A percentile compares a stretch with the other conserved stretches of the same genome.
Conservation (phyloP, 129 eudicot genomes). For the Arctium lappa region DNA sequence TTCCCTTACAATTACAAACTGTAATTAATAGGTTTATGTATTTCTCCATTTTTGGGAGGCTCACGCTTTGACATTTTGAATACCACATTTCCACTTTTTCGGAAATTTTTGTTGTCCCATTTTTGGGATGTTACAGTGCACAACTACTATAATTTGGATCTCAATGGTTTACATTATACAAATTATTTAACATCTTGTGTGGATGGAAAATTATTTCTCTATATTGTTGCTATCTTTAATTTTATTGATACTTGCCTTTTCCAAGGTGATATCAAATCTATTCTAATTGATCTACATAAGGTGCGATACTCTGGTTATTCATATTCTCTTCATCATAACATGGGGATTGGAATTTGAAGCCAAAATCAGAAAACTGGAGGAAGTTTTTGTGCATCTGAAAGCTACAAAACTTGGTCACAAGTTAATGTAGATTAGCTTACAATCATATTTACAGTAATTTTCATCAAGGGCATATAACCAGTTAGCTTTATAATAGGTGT, state of each 20-base stretch:
- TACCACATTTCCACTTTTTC: no score
- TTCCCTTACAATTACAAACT: no score
- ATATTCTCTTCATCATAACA: not conserved
- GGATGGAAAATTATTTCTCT: not conserved
- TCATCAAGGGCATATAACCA: not conserved
- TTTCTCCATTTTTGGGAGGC: no score
- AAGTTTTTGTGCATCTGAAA: slow-evolving; percentile 13
- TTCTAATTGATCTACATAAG: not conserved
- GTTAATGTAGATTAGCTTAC: not conserved
- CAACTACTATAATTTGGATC: not conserved
- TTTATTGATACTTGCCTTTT: not conserved
- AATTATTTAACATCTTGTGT: not conserved
- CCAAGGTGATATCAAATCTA: slow-evolving; percentile 66
- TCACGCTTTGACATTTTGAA: no score
- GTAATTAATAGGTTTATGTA: no score
- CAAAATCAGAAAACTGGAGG: slow-evolving; percentile 5
- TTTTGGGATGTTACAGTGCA: not conserved
- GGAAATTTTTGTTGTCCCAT: no score
- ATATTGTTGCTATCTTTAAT: not conserved
- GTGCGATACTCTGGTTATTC: no score
- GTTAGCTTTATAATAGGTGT: not conserved
- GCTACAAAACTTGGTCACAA: not conserved
- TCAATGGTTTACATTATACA: not conserved
- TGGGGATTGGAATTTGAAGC: slow-evolving; percentile 12
- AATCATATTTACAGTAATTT: not conserved